Percentiles rank a stretch among this genome's conserved stretches.
phyloP scores from a whole-genome alignment of 2,329 filamentous ascomycete species.

The Cryphonectria japonica region DNA sequence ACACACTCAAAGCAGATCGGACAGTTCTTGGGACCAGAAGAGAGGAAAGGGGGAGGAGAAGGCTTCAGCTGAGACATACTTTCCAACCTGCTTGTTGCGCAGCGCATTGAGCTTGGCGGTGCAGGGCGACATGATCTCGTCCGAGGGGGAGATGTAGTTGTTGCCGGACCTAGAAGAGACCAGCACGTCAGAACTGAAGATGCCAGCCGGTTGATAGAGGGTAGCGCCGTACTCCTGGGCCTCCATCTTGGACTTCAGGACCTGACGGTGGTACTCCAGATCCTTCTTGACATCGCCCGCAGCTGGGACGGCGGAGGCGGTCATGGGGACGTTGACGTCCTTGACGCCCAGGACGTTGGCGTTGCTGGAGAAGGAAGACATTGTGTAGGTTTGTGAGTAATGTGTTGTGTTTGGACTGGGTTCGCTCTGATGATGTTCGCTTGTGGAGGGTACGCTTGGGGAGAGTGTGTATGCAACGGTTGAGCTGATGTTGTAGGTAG shows the following conservation, averaged over 20 bases:
- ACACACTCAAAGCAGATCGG: not conserved
- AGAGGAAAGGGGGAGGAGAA: not conserved
- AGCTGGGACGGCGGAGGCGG: slow-evolving; percentile 37
- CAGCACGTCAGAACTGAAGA: slow-evolving; percentile 9
- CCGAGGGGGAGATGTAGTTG: slow-evolving; percentile 78
- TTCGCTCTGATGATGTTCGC: not conserved
- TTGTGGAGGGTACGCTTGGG: too few species aligned
- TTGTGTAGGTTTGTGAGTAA: slow-evolving; percentile 41
- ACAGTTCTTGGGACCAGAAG: too few species aligned
- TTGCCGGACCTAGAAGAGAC: slow-evolving; percentile 20
- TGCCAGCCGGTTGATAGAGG: not conserved
- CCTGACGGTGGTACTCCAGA: slow-evolving; percentile 78
- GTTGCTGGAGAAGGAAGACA: slow-evolving; percentile 46
- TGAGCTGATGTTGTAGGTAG: not conserved
- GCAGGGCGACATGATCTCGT: slow-evolving; percentile 86
- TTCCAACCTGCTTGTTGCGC: slow-evolving; percentile 78
- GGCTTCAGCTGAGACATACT: slow-evolving; percentile 55
- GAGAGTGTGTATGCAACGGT: not conserved
- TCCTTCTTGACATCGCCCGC: slow-evolving; percentile 46
- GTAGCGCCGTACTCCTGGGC: slow-evolving; percentile 43
- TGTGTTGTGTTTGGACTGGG: not conserved
- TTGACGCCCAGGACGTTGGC: slow-evolving; percentile 64
- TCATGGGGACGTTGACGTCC: slow-evolving; percentile 65
- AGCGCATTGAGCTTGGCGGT: slow-evolving; percentile 80
- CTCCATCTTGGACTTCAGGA: slow-evolving; percentile 73